Conservation (phyloP, 345 rosid genomes). For the Mercurialis annua region DNA sequence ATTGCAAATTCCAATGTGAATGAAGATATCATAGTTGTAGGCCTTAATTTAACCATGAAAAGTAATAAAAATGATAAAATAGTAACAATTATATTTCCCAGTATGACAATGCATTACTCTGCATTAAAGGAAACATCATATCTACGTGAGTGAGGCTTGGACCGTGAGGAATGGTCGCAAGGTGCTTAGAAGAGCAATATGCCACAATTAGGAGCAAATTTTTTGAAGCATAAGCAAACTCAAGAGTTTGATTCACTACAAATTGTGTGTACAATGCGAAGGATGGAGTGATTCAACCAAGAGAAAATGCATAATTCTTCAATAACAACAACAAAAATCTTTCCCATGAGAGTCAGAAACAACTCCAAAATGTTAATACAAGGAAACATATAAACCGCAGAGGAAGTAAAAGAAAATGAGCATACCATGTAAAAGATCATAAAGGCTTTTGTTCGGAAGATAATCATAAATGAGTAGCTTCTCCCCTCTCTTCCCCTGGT, state of each 20-base stretch:
- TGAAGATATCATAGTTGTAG: no score
- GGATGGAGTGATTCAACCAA: background rate
- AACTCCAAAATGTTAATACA: background rate
- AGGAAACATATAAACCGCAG: background rate
- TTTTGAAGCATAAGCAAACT: background rate
- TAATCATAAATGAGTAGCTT: slow-evolving; percentile 95
- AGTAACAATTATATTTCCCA: background rate
- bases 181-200: background rate
- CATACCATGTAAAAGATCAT: slow-evolving; percentile 89
- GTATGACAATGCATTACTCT: no score
- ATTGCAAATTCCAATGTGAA: no score
- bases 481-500: slow-evolving; percentile 97
- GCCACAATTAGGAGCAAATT: background rate
- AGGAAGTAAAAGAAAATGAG: background rate
- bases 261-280: background rate
- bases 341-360: background rate
- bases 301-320: background rate
- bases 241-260: background rate
- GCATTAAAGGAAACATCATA: no score
- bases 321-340: background rate
- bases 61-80: no score
- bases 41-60: no score
- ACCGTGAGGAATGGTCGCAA: no score
- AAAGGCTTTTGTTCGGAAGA: slow-evolving; percentile 72
- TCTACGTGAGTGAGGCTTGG: no score